These are phyloP conservation scores for Stephanocyclus meneghinianus DNA, from an alignment of 352 stramenopile genomes.

Conservation along the genomic window DNA sequence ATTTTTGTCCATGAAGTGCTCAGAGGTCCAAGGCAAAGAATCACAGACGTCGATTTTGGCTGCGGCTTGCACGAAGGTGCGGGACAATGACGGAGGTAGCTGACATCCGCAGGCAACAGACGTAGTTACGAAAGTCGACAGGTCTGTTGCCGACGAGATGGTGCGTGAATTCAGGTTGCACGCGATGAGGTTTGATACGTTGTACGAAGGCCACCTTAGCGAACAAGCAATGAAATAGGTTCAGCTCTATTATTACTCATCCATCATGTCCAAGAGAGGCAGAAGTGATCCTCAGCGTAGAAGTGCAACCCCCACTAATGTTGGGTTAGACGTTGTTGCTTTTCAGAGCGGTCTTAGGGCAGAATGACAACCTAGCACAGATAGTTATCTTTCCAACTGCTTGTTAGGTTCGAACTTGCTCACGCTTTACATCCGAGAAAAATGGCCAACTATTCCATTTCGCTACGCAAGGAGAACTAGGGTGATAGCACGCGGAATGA, in stretches of 20 bases:
- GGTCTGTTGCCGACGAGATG: conserved; percentile 32
- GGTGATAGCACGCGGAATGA: conserved; percentile 9
- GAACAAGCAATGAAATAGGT: not conserved
- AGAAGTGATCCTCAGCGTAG: too few relatives aligned
- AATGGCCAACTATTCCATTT: too few relatives aligned
- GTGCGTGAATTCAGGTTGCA: conserved; percentile 46
- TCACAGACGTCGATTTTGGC: conserved; percentile 21
- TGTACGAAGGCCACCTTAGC: conserved; percentile 32
- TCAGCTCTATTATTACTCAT: too few relatives aligned
- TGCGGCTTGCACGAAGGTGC: conserved; percentile 7
- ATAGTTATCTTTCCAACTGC: too few relatives aligned
- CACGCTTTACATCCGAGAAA: too few relatives aligned
- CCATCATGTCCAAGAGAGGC: not conserved
- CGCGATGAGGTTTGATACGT: conserved; percentile 39
- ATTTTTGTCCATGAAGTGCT: conserved; percentile 26
- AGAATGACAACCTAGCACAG: too few relatives aligned
- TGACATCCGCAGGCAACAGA: conserved; percentile 15
- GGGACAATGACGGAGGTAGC: not conserved
- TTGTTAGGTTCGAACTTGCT: too few relatives aligned
- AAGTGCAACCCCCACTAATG: too few relatives aligned
- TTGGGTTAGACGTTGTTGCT: too few relatives aligned
- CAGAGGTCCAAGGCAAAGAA: not conserved
- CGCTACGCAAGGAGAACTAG: not conserved
- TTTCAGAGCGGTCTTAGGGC: too few relatives aligned
- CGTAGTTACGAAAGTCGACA: conserved; percentile 22